Evolutionary conservation across 2,329 filamentous ascomycete genomes (phyloP).

Genomic region (Neoarthrinium moseri): DNA sequence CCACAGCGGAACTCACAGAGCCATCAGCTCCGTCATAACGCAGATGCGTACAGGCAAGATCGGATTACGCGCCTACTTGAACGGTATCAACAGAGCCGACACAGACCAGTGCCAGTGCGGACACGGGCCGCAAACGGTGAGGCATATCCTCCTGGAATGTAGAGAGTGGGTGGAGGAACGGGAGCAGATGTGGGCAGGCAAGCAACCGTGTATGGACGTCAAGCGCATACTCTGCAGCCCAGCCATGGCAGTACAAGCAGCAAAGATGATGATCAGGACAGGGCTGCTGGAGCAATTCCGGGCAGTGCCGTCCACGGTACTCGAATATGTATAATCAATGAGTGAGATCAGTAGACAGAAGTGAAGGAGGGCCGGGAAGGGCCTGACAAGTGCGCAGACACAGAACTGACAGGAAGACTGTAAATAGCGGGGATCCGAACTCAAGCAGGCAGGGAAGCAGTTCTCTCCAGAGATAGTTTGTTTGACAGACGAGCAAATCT

Average conservation of each 20-base stretch:
- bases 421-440: background rate
- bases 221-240: slow-evolving; percentile 31
- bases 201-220: slow-evolving; percentile 20
- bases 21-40: background rate
- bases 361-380: slow-evolving; percentile 22
- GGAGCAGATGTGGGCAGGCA: slow-evolving; percentile 23
- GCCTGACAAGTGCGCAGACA: slow-evolving; percentile 24
- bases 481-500: background rate
- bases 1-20: background rate
- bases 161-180: slow-evolving; percentile 5
- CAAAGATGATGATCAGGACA: slow-evolving; percentile 30
- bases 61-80: background rate
- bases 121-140: background rate
- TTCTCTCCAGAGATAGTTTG: too few relatives aligned
- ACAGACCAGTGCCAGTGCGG: background rate
- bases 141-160: background rate
- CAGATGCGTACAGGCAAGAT: background rate
- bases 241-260: slow-evolving; percentile 29
- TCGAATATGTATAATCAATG: slow-evolving; percentile 18
- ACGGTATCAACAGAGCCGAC: background rate
- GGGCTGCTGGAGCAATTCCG: slow-evolving; percentile 26
- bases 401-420: slow-evolving; percentile 22
- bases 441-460: background rate
- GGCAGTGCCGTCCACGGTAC: slow-evolving; percentile 24
- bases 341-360: slow-evolving; percentile 25